These are phyloP conservation scores for Ascochyta fabae DNA, from an alignment of 2,329 filamentous ascomycete species.

Conservation along the genomic window DNA sequence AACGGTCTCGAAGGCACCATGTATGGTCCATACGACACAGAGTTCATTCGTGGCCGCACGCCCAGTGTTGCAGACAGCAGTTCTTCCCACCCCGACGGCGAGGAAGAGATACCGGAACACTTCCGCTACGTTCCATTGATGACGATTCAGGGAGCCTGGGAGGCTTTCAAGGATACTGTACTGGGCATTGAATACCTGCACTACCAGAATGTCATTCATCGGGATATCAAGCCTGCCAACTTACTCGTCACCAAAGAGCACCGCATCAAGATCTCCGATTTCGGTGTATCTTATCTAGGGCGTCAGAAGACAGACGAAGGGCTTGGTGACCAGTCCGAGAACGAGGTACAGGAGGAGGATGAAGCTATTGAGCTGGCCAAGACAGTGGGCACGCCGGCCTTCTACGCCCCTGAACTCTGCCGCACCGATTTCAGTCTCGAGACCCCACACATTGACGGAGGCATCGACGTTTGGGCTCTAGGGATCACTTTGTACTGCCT, in stretches of 20 bases:
- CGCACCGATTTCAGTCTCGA: slow-evolving; percentile 75
- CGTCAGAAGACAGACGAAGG: slow-evolving; percentile 82
- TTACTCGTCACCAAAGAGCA: slow-evolving; percentile 84
- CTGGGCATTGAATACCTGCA: slow-evolving; percentile 88
- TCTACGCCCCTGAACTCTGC: slow-evolving; percentile 96
- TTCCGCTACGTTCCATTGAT: slow-evolving; percentile 93
- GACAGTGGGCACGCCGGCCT: slow-evolving; percentile 95
- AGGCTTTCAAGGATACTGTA: slow-evolving; percentile 89
- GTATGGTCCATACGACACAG: slow-evolving; percentile 73
- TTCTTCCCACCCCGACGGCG: slow-evolving; percentile 58
- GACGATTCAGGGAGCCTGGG: slow-evolving; percentile 80
- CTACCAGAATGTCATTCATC: slow-evolving; percentile 59
- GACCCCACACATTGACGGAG: slow-evolving; percentile 81
- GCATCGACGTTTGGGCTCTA: slow-evolving; percentile 97
- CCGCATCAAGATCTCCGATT: slow-evolving; percentile 96
- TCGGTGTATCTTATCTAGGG: slow-evolving; percentile 97
- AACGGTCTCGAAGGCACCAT: slow-evolving; percentile 77
- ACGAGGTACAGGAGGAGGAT: slow-evolving; percentile 84
- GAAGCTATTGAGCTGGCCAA: slow-evolving; percentile 97
- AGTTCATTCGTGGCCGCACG: slow-evolving; percentile 68
- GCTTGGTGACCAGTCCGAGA: slow-evolving; percentile 74
- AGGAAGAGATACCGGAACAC: slow-evolving; percentile 77
- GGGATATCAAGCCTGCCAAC: slow-evolving; percentile 71
- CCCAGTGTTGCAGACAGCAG: slow-evolving; percentile 82
- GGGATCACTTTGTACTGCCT: slow-evolving; percentile 96